Evolutionary conservation across 2,329 filamentous ascomycete genomes (phyloP).

Genomic region (Arthrobotrys sinensis): DNA sequence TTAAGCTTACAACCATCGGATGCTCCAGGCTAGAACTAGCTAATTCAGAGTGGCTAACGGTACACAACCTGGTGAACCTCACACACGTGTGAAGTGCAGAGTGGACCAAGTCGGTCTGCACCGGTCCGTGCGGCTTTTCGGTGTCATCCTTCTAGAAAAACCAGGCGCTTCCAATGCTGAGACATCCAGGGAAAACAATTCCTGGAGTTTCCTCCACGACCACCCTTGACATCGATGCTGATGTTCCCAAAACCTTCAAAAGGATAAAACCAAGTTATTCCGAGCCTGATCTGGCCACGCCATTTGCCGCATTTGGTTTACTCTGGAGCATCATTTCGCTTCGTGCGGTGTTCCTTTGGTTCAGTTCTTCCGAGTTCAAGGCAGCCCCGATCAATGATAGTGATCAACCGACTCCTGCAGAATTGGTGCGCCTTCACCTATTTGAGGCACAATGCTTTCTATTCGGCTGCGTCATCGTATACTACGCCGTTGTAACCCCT

Average conservation of each 20-base stretch:
- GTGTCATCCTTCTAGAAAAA: constrained; percentile 33
- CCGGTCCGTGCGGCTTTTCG: constrained; percentile 31
- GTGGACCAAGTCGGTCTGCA: constrained; percentile 24
- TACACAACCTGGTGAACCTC: neutral
- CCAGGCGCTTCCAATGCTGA: constrained; percentile 19
- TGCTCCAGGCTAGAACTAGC: neutral
- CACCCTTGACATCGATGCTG: neutral
- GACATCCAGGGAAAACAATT: constrained; percentile 5
- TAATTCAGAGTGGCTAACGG: neutral
- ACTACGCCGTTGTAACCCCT: neutral
- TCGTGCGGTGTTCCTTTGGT: constrained; percentile 26
- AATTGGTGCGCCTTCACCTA: constrained; percentile 18
- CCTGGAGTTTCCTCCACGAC: neutral
- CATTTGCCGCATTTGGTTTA: constrained; percentile 31
- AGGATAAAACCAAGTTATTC: constrained; percentile 35
- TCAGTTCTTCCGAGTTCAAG: constrained; percentile 21
- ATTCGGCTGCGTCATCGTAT: constrained; percentile 17
- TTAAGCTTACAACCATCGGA: neutral
- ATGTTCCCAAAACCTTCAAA: constrained; percentile 20
- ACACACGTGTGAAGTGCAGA: constrained; percentile 55
- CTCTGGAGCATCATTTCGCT: constrained; percentile 28
- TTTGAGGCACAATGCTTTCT: constrained; percentile 27
- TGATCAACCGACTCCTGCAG: constrained; percentile 19
- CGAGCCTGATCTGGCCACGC: constrained; percentile 27
- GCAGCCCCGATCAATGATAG: constrained; percentile 17